Percentiles rank a stretch among this genome's conserved stretches.
phyloP scores from a whole-genome alignment of 2,329 filamentous ascomycete species.

The Helotiales sp. region DNA sequence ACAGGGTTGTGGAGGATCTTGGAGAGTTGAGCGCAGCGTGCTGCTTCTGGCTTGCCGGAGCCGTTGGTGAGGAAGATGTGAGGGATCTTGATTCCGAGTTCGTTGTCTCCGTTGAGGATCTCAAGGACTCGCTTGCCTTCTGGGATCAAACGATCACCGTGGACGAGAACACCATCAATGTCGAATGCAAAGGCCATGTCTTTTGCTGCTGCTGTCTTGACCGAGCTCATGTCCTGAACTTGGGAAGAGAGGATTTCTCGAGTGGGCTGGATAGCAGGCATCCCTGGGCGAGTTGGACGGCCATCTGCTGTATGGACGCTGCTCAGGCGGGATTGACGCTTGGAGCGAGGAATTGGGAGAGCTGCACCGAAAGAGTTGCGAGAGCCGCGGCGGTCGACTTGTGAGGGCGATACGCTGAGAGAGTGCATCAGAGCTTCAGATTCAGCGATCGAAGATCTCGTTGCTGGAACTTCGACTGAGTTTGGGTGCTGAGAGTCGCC shows the following conservation, averaged over 20 bases:
- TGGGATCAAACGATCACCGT: conserved; percentile 69
- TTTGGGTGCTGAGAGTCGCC: conserved; percentile 40
- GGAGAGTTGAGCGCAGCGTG: conserved; percentile 65
- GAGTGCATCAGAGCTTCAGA: conserved; percentile 71
- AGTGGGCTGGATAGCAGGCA: conserved; percentile 59
- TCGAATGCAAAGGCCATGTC: conserved; percentile 84
- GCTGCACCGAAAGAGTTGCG: conserved; percentile 75
- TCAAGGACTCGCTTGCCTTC: conserved; percentile 65
- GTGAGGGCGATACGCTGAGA: conserved; percentile 66
- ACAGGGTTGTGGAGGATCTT: conserved; percentile 66
- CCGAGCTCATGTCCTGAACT: conserved; percentile 64
- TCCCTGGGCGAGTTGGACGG: conserved; percentile 50
- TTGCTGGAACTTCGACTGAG: conserved; percentile 68
- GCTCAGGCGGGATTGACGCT: conserved; percentile 67
- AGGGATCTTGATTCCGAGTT: conserved; percentile 76
- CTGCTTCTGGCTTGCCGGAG: conserved; percentile 67
- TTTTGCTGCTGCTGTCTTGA: conserved; percentile 69
- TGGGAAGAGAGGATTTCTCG: conserved; percentile 70
- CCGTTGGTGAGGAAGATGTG: conserved; percentile 77
- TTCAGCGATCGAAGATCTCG: conserved; percentile 67
- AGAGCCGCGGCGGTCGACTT: conserved; percentile 66
- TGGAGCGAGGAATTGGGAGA: conserved; percentile 70
- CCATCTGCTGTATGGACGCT: conserved; percentile 55
- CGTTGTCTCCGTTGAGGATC: conserved; percentile 74
- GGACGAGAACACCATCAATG: conserved; percentile 73